Conservation (phyloP, 805 yeast species). For the Clavispora asparagi region DNA sequence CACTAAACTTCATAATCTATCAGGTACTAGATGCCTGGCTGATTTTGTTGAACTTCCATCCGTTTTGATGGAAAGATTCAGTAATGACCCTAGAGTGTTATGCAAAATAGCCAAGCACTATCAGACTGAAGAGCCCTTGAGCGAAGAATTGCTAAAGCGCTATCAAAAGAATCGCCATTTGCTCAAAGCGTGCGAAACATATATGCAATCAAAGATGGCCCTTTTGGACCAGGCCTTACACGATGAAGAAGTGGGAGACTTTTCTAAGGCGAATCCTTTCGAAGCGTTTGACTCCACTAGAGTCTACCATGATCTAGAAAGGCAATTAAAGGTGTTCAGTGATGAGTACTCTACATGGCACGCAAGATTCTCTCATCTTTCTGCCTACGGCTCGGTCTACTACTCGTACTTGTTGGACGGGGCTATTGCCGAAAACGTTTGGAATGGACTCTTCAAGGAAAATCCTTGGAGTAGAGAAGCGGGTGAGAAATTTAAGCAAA, state of each 20-base stretch:
- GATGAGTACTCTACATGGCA: slow-evolving; percentile 81
- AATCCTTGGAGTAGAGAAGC: slow-evolving; percentile 67
- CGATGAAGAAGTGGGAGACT: slow-evolving; percentile 29
- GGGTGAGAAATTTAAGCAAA: slow-evolving; percentile 70
- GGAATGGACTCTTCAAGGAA: slow-evolving; percentile 63
- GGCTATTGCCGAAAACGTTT: slow-evolving; percentile 83
- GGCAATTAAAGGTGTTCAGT: slow-evolving; percentile 53
- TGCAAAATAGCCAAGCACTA: slow-evolving; percentile 68
- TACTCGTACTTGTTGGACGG: slow-evolving; percentile 89
- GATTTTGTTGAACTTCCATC: slow-evolving; percentile 97
- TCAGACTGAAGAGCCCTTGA: slow-evolving; percentile 58
- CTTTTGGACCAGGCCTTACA: slow-evolving; percentile 80
- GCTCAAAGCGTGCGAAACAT: slow-evolving; percentile 67
- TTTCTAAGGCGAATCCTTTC: slow-evolving; percentile 18
- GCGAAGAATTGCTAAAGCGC: slow-evolving; percentile 43
- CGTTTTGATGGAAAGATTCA: slow-evolving; percentile 92
- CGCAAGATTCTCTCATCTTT: slow-evolving; percentile 88
- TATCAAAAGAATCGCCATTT: slow-evolving; percentile 48
- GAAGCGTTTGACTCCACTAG: slow-evolving; percentile 42
- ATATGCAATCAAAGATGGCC: slow-evolving; percentile 87
- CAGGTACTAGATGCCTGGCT: slow-evolving; percentile 93
- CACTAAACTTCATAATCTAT: slow-evolving; percentile 82
- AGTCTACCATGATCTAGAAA: slow-evolving; percentile 64
- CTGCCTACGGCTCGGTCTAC: slow-evolving; percentile 90
- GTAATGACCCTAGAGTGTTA: slow-evolving; percentile 74